phyloP scores from a whole-genome alignment of 108 stramenopile species.

The Heterococcus sp. region DNA sequence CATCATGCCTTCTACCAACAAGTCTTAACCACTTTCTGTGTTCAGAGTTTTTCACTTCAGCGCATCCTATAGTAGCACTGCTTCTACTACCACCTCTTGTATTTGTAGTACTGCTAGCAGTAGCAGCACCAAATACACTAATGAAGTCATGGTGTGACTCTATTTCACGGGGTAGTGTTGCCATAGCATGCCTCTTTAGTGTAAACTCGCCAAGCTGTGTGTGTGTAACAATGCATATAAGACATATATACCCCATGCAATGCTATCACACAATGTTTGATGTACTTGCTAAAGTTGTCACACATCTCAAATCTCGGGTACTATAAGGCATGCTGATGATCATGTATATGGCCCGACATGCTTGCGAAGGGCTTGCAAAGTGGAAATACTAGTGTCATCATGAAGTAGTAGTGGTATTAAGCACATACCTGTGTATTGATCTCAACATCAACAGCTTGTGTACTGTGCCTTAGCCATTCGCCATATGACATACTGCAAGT shows the following conservation, averaged over 20 bases:
- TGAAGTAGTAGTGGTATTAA: background rate
- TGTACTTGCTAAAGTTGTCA: too few relatives aligned
- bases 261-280: too few relatives aligned
- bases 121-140: constrained; percentile 20
- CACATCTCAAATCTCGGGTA: too few relatives aligned
- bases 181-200: constrained; percentile 94
- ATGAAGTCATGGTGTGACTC: constrained; percentile 81
- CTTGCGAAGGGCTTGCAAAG: too few relatives aligned
- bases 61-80: constrained; percentile 65
- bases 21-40: constrained; percentile 92
- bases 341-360: too few relatives aligned
- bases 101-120: background rate
- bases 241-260: too few relatives aligned
- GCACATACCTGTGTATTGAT: constrained; percentile 54
- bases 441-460: constrained; percentile 68
- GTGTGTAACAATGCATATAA: too few relatives aligned
- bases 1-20: constrained; percentile 91
- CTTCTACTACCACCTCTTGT: background rate
- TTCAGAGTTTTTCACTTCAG: constrained; percentile 91
- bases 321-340: too few relatives aligned
- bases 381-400: background rate
- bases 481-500: constrained; percentile 63
- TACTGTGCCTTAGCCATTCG: constrained; percentile 92
- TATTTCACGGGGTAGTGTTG: constrained; percentile 80
- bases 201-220: constrained; percentile 96